Conservation (phyloP, 2,329 filamentous ascomycete species). For the Thermothelomyces thermophilus region DNA sequence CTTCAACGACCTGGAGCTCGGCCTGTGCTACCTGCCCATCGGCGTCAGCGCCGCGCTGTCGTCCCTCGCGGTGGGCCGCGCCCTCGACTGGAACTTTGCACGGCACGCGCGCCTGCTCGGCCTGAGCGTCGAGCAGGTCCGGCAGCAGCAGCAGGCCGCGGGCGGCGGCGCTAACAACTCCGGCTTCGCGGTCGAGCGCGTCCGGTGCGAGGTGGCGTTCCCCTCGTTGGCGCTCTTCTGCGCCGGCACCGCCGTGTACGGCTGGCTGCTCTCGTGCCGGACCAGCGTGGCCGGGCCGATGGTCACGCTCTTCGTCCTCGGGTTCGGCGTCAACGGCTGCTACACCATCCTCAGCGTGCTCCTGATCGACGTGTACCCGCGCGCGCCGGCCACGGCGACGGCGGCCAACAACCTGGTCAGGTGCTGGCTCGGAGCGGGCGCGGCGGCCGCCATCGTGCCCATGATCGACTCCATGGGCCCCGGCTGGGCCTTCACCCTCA, state of each 20-base stretch:
- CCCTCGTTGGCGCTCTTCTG: slow-evolving; percentile 46
- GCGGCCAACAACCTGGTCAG: slow-evolving; percentile 51
- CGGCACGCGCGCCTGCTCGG: slow-evolving; percentile 50
- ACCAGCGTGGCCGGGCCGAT: slow-evolving; percentile 41
- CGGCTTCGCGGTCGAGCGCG: slow-evolving; percentile 46
- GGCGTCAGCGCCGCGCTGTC: slow-evolving; percentile 44
- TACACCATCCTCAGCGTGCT: slow-evolving; percentile 48
- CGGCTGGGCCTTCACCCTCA: slow-evolving; percentile 46
- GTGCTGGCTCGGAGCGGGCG: slow-evolving; percentile 48
- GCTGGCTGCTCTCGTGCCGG: slow-evolving; percentile 42
- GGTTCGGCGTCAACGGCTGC: slow-evolving; percentile 45
- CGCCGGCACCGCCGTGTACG: slow-evolving; percentile 42
- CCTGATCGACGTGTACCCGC: slow-evolving; percentile 50
- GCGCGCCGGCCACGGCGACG: slow-evolving; percentile 45
- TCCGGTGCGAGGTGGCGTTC: slow-evolving; percentile 42
- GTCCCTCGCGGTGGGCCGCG: slow-evolving; percentile 41
- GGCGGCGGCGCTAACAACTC: slow-evolving; percentile 25
- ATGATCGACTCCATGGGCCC: slow-evolving; percentile 45
- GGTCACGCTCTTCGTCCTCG: slow-evolving; percentile 41
- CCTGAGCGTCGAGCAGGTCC: slow-evolving; percentile 40
- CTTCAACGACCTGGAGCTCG: slow-evolving; percentile 49
- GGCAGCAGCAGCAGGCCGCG: too few species aligned
- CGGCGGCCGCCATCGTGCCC: slow-evolving; percentile 45
- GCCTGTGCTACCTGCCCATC: slow-evolving; percentile 47
- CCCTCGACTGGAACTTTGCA: slow-evolving; percentile 62